phyloP scores from a whole-genome alignment of 139 green algal genomes.

The Chlorella vulgaris region DNA sequence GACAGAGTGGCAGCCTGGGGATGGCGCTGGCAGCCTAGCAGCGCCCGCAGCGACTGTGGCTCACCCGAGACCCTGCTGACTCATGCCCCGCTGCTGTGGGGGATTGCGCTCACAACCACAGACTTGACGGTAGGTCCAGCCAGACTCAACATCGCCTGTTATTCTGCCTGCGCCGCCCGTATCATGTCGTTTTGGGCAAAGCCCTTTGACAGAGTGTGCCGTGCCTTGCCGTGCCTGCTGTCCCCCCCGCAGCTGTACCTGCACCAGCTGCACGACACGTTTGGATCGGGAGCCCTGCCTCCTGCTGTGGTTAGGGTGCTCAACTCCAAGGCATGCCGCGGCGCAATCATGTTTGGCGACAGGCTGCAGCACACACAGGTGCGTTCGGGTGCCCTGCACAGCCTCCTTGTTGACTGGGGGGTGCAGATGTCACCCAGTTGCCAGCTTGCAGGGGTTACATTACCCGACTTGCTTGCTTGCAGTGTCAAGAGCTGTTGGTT shows the following conservation, averaged over 20 bases:
- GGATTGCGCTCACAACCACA: conserved; percentile 42
- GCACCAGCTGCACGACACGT: conserved; percentile 60
- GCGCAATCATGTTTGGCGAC: conserved; percentile 88
- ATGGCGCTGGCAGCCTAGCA: conserved; percentile 35
- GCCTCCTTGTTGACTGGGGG: too few relatives aligned
- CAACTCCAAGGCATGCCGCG: conserved; percentile 75
- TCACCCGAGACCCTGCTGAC: conserved; percentile 34
- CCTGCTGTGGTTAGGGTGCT: conserved; percentile 60
- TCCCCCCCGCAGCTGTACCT: conserved; percentile 63
- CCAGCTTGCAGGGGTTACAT: too few relatives aligned
- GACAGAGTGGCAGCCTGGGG: conserved; percentile 36
- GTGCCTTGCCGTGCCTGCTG: too few relatives aligned
- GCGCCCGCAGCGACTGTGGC: too few relatives aligned
- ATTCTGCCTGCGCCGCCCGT: too few relatives aligned
- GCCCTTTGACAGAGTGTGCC: background rate
- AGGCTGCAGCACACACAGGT: conserved; percentile 47
- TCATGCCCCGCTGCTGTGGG: conserved; percentile 53
- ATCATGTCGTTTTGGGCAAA: too few relatives aligned
- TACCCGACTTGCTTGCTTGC: background rate
- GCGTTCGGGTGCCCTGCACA: background rate
- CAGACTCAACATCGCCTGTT: background rate
- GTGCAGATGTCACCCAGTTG: too few relatives aligned
- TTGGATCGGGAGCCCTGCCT: conserved; percentile 36
- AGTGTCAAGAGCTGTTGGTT: conserved; percentile 60
- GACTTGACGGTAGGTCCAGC: conserved; percentile 51